Conservation (phyloP, 768 basidiomycete genomes). For the Xerocomellus chrysenteron region DNA sequence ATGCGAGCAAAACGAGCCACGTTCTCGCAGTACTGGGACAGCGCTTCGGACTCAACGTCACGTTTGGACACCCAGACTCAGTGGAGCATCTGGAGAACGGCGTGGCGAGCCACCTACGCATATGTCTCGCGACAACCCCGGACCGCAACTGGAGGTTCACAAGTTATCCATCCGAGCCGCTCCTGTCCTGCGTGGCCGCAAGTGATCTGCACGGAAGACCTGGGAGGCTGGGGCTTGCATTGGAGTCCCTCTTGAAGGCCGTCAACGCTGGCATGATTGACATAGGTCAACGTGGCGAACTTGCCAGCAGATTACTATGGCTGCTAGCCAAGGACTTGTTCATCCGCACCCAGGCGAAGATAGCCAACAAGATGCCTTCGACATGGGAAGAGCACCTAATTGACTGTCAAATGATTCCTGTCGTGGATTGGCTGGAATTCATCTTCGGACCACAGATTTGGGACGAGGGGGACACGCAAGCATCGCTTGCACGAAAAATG, state of each 20-base stretch:
- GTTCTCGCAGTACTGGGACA: constrained; percentile 3
- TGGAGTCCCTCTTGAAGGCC: neutral
- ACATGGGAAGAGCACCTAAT: constrained; percentile 4
- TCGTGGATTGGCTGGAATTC: constrained; percentile 13
- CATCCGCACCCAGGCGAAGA: neutral
- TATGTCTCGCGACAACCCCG: constrained; percentile 6
- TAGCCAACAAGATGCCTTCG: neutral
- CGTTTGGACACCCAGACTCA: constrained; percentile 1
- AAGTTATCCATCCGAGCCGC: constrained; percentile 15
- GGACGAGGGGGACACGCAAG: neutral
- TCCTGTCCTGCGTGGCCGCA: constrained; percentile 14
- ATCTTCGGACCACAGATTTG: constrained; percentile 1
- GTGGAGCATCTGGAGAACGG: neutral
- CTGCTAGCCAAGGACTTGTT: constrained; percentile 4
- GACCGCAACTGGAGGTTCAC: constrained; percentile 13
- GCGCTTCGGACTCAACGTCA: constrained; percentile 3
- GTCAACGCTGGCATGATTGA: constrained; percentile 9
- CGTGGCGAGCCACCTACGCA: constrained; percentile 14
- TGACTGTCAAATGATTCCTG: constrained; percentile 13
- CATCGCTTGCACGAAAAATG: neutral
- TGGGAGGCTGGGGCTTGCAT: neutral
- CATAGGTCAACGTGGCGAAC: constrained; percentile 5
- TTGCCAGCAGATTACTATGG: constrained; percentile 5
- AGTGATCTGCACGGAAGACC: neutral
- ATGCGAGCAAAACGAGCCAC: neutral